phyloP scores from a whole-genome alignment of 345 rosid genomes.

The Arabidopsis thaliana region TAIR10.1 NC_003071.7:9225001-9225500 shows the following conservation, averaged over 20 bases:
- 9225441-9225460: background rate
- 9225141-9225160: background rate
- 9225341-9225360: too few relatives aligned
- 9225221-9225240: conserved; percentile 33
- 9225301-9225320: background rate
- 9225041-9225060: conserved; percentile 29
- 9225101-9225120: background rate
- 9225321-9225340: background rate
- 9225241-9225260: conserved; percentile 28
- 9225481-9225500: too few relatives aligned
- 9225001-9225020: background rate
- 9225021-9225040: conserved; percentile 39
- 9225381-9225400: too few relatives aligned
- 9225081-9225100: conserved; percentile 9
- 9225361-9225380: background rate
- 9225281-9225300: conserved; percentile 9
- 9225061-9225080: conserved; percentile 24
- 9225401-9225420: background rate
- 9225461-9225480: background rate
- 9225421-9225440: background rate
- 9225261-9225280: background rate
- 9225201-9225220: conserved; percentile 25
- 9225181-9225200: conserved; percentile 3
- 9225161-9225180: conserved; percentile 39
- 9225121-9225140: background rate